Base-by-base conservation (phyloP, 139 green algal genomes). In the Trebouxia sp. region DNA sequence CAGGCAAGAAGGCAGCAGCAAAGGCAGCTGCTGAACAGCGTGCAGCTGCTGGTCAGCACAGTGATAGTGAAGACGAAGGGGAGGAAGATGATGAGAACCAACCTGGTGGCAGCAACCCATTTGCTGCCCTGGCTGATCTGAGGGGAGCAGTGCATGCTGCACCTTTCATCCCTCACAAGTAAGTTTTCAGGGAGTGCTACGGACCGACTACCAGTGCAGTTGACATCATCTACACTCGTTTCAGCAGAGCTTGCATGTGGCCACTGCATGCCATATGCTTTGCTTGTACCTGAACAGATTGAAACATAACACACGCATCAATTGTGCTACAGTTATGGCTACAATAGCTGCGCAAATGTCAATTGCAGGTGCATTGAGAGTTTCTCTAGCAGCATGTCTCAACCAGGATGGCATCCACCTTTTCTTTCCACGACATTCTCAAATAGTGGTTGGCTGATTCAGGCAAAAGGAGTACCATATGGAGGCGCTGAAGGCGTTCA, bases 1-100 rank as follows among this genome's bases (percentile, higher is more conserved):
- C 62, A 72, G 62, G 62, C 32, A 72, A 45, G 62, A 72, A 72
- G 62, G 62, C 62, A 43, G 62, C 62, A 45, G 35, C 35, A 12
- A 72, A 72, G 32, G 32, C 62, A n/a, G 62, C 62, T 4, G 62
- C 62, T 72, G 62, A 30, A 22, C 42, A 24, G 32, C 62, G 35
- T n/a, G 32, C 35, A 43, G 62, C 62, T 72, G 62, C 15, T 1
- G 47, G 47, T 17, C 15, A 17, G 15, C 14, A 42, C 43, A 35
- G 32, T 30, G 62, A 72, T 28, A 15, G 43, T 37, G 37, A 35
- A 11, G 62, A 72, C 7, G 62, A 72, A 10, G 58, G 41, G 32
- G 62, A 72, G 14, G 62, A 72, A n/a, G 62, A 72, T 72, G 32
- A 43, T 45, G 62, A 30, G 5, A 9, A 30, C 9, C 62, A 72